phyloP scores from a whole-genome alignment of 2,329 filamentous ascomycete species.

The Pseudogymnoascus sp. region DNA sequence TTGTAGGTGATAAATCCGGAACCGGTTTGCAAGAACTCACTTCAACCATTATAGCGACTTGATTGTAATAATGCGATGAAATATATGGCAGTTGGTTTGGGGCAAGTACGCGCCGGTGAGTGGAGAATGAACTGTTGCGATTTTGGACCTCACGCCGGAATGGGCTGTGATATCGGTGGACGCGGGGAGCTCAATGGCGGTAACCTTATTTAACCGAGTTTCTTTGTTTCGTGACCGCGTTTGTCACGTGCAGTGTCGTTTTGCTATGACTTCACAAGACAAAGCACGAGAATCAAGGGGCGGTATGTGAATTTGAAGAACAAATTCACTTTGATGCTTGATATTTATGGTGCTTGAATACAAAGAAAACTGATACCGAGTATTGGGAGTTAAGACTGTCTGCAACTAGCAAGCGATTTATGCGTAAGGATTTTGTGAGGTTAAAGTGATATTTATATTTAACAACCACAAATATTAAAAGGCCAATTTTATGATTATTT shows the following conservation, averaged over 20 bases:
- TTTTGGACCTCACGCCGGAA: conserved; percentile 17
- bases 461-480: neutral
- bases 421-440: neutral
- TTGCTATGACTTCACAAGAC: neutral
- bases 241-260: conserved; percentile 3
- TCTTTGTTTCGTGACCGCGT: conserved; percentile 8
- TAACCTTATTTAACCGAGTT: conserved; percentile 9
- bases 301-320: neutral
- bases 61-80: neutral
- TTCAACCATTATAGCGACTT: conserved; percentile 7
- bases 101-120: conserved; percentile 3
- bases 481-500: neutral
- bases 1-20: conserved; percentile 6
- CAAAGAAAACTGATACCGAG: too few relatives aligned
- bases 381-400: neutral
- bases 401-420: neutral
- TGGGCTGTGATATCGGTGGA: conserved; percentile 14
- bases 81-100: neutral
- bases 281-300: neutral
- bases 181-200: conserved; percentile 10
- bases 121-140: conserved; percentile 13
- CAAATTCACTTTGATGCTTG: neutral
- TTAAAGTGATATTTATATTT: neutral
- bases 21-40: neutral
- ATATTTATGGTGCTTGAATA: neutral